Percentiles rank a stretch among this genome's conserved stretches.
These are phyloP conservation scores for Tylopilus subfusipes DNA, from an alignment of 768 basidiomycete species.

Conservation along the genomic window DNA sequence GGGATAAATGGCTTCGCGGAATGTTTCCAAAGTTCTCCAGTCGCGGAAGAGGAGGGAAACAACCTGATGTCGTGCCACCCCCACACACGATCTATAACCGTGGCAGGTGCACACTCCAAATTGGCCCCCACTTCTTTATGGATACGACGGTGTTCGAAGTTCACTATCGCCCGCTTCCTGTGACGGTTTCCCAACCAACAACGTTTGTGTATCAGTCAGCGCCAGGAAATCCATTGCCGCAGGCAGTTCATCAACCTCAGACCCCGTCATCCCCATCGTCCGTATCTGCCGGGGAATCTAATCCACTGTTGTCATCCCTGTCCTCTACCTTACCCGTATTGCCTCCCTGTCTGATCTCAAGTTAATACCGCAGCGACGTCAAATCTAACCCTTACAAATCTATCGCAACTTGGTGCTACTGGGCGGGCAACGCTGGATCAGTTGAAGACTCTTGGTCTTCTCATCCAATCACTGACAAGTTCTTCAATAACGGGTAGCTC, in stretches of 20 bases:
- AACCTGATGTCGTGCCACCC: constrained; percentile 50
- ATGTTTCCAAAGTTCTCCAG: constrained; percentile 72
- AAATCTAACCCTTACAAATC: constrained; percentile 64
- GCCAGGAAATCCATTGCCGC: constrained; percentile 25
- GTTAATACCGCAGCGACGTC: constrained; percentile 64
- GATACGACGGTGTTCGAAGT: constrained; percentile 73
- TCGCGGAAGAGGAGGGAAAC: constrained; percentile 57
- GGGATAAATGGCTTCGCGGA: constrained; percentile 63
- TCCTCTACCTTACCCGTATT: constrained; percentile 42
- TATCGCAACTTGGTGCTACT: constrained; percentile 61
- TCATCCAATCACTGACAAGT: constrained; percentile 65
- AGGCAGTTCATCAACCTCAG: constrained; percentile 27
- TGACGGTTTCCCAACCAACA: constrained; percentile 19
- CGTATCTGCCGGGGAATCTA: constrained; percentile 29
- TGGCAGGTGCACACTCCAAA: constrained; percentile 65
- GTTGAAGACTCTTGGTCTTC: constrained; percentile 62
- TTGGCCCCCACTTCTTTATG: constrained; percentile 72
- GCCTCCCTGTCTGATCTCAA: constrained; percentile 56
- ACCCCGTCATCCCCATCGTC: constrained; percentile 16
- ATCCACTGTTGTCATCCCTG: constrained; percentile 45
- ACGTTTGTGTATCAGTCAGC: constrained; percentile 28
- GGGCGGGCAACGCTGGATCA: constrained; percentile 62
- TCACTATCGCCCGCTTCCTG: constrained; percentile 50
- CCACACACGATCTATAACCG: constrained; percentile 64
- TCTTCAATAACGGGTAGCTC: constrained; percentile 5